These are phyloP conservation scores for Daldinia sp. DNA, from an alignment of 2,329 filamentous ascomycete species.

Conservation along the genomic window DNA sequence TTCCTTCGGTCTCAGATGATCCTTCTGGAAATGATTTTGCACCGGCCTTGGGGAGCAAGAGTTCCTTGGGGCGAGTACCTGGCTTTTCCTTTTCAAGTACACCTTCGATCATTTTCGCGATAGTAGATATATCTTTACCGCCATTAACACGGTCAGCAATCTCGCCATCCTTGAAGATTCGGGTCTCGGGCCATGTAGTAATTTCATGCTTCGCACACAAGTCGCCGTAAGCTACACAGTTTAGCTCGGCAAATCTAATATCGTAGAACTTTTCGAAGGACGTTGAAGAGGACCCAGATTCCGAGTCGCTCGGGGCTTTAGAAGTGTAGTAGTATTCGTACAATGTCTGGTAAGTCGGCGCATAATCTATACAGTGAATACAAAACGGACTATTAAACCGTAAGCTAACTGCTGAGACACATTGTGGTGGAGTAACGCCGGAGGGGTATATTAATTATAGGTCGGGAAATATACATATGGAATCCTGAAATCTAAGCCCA, in stretches of 20 bases:
- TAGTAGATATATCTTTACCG: slow-evolving; percentile 68
- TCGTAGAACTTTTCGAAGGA: slow-evolving; percentile 83
- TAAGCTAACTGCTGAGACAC: slow-evolving; percentile 4
- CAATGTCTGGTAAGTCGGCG: slow-evolving; percentile 86
- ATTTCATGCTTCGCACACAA: slow-evolving; percentile 76
- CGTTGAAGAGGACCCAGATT: slow-evolving; percentile 56
- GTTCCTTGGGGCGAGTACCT: slow-evolving; percentile 74
- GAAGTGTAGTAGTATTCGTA: slow-evolving; percentile 97
- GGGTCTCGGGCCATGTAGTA: slow-evolving; percentile 76
- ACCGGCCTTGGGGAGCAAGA: slow-evolving; percentile 76
- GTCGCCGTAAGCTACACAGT: slow-evolving; percentile 86
- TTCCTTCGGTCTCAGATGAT: slow-evolving; percentile 32
- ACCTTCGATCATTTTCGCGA: slow-evolving; percentile 78
- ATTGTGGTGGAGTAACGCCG: neutral
- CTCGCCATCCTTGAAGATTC: slow-evolving; percentile 82
- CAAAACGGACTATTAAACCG: slow-evolving; percentile 60
- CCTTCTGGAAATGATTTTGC: slow-evolving; percentile 57
- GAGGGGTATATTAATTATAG: neutral
- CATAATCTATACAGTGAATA: slow-evolving; percentile 79
- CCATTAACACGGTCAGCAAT: slow-evolving; percentile 70
- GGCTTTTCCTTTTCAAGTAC: slow-evolving; percentile 80
- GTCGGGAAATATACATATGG: neutral
- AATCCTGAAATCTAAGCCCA: neutral
- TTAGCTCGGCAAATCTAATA: slow-evolving; percentile 85
- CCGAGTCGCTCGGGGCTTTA: slow-evolving; percentile 68